Percentiles rank a stretch among this genome's conserved stretches.
These are phyloP conservation scores for Chrysanthemum seticuspe DNA, from an alignment of 129 eudicot species.

Conservation along the genomic window DNA sequence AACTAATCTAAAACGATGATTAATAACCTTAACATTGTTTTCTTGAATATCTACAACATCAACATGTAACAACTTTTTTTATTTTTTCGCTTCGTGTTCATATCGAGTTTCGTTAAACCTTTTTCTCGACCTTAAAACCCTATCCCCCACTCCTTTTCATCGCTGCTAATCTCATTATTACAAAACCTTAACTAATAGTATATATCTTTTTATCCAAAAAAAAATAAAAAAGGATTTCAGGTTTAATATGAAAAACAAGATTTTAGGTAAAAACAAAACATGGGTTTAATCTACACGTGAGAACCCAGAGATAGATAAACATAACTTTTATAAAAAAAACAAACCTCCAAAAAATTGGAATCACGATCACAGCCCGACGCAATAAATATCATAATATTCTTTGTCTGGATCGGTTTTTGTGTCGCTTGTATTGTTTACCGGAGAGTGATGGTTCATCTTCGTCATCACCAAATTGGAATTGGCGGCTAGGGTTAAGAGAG, in stretches of 20 bases:
- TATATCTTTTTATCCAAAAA: neutral
- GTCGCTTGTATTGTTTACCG: too few relatives aligned
- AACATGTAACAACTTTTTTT: neutral
- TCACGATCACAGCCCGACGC: too few relatives aligned
- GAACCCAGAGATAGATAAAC: too few relatives aligned
- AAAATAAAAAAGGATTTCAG: neutral
- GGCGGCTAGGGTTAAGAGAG: too few relatives aligned
- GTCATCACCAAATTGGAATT: too few relatives aligned
- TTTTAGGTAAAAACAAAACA: slow-evolving; percentile 1
- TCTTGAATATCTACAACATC: slow-evolving; percentile 19
- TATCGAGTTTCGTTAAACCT: slow-evolving; percentile 43
- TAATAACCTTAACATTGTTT: slow-evolving; percentile 30
- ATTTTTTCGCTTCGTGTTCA: neutral
- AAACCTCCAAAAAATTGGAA: too few relatives aligned
- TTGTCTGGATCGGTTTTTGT: too few relatives aligned
- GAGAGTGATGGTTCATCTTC: too few relatives aligned
- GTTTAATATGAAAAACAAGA: neutral
- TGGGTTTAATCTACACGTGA: too few relatives aligned
- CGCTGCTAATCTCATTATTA: neutral
- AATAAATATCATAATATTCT: too few relatives aligned
- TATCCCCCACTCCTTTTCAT: slow-evolving; percentile 60
- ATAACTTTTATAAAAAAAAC: too few relatives aligned
- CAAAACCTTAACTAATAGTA: neutral
- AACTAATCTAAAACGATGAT: neutral
- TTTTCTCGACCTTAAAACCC: slow-evolving; percentile 62